Evolutionary conservation across 768 basidiomycete genomes (phyloP).

Genomic region (Leccinum rimulosum): DNA sequence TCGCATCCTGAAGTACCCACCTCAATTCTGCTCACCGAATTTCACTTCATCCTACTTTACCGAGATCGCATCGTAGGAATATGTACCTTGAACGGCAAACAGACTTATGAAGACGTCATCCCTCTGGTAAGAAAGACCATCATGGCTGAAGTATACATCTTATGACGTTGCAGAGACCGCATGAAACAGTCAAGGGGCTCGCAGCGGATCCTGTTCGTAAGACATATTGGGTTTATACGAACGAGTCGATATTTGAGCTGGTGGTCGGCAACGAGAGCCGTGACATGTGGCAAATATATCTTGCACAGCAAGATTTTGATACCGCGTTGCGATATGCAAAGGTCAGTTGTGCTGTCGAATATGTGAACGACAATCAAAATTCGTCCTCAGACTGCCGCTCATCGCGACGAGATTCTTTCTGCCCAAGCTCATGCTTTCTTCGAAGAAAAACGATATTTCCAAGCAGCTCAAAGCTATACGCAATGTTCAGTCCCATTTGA

Average conservation of each 20-base stretch:
- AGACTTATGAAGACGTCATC: constrained; percentile 80
- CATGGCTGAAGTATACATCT: neutral
- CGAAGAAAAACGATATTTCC: constrained; percentile 76
- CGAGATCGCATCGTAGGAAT: constrained; percentile 73
- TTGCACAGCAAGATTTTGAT: constrained; percentile 77
- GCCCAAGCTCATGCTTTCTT: constrained; percentile 84
- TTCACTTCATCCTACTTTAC: constrained; percentile 88
- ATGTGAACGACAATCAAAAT: constrained; percentile 2
- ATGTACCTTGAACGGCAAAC: constrained; percentile 74
- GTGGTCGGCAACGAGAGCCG: constrained; percentile 85
- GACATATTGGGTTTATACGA: constrained; percentile 94
- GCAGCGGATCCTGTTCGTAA: constrained; percentile 81
- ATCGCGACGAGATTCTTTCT: constrained; percentile 80
- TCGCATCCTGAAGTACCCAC: constrained; percentile 48
- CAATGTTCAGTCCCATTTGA: constrained; percentile 88
- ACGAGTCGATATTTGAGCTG: constrained; percentile 85
- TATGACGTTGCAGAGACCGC: constrained; percentile 55
- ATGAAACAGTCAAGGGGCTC: constrained; percentile 70
- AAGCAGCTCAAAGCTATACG: constrained; percentile 89
- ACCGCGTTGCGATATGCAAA: constrained; percentile 78
- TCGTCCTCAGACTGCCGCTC: constrained; percentile 68
- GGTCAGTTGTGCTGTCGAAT: constrained; percentile 39
- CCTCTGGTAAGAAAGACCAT: constrained; percentile 58
- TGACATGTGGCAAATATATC: constrained; percentile 91
- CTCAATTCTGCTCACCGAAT: constrained; percentile 85